Conservation (phyloP, 2,329 filamentous ascomycete genomes). For the Periconia digitata region DNA sequence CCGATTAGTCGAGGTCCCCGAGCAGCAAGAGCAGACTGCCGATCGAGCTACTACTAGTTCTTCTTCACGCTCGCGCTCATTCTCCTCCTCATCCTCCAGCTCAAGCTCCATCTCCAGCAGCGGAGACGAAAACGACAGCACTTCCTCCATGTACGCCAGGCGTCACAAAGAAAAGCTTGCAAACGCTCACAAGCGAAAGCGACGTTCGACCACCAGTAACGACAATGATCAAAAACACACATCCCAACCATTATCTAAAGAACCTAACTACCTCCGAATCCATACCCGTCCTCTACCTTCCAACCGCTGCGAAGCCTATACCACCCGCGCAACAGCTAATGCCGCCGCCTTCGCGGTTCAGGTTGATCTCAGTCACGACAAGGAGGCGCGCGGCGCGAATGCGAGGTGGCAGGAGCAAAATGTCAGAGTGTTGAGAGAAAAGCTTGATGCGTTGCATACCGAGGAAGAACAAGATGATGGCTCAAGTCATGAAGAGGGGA, state of each 20-base stretch:
- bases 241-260: not conserved
- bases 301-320: constrained; percentile 22
- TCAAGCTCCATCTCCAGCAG: not conserved
- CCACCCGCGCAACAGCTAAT: constrained; percentile 25
- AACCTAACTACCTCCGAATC: constrained; percentile 5
- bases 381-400: constrained; percentile 11
- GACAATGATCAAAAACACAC: not conserved
- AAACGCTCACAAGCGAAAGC: no score
- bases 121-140: no score
- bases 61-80: not conserved
- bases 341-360: constrained; percentile 27
- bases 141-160: no score
- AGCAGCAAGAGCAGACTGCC: not conserved
- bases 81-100: not conserved
- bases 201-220: not conserved
- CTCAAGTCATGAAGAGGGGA: no score
- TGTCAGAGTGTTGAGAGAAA: constrained; percentile 12
- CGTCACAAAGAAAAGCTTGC: constrained; percentile 2
- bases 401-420: not conserved
- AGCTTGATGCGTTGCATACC: constrained; percentile 11
- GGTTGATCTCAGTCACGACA: constrained; percentile 24
- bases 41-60: no score
- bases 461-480: constrained; percentile 3
- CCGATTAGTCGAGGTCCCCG: constrained; percentile 13
- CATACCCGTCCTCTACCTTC: constrained; percentile 13